phyloP scores from a whole-genome alignment of 768 basidiomycete genomes.

The Kockovaella imperatae region DNA sequence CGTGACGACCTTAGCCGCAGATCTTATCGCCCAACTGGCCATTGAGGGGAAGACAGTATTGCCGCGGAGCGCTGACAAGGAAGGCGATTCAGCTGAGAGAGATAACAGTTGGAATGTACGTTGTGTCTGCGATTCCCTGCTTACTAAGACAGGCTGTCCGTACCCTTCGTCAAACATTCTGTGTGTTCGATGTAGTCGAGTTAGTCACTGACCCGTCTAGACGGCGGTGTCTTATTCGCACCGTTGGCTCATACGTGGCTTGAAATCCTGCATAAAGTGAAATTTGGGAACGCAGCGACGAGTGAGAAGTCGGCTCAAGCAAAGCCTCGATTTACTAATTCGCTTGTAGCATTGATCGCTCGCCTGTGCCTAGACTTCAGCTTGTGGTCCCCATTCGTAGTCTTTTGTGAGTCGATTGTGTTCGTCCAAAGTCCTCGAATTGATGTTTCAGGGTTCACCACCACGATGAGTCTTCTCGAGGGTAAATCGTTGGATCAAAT shows the following conservation, averaged over 20 bases:
- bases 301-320: conserved; percentile 18
- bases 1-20: conserved; percentile 29
- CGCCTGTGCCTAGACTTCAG: conserved; percentile 26
- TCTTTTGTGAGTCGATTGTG: conserved; percentile 9
- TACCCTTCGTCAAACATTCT: conserved; percentile 33
- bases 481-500: conserved; percentile 31
- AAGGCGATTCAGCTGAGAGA: conserved; percentile 2
- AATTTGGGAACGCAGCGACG: conserved; percentile 16
- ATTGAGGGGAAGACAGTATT: conserved; percentile 36
- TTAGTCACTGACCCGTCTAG: conserved; percentile 6
- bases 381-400: conserved; percentile 40
- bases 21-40: conserved; percentile 35
- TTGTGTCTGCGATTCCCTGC: background rate
- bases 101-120: background rate
- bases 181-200: conserved; percentile 7
- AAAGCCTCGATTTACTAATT: background rate
- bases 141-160: conserved; percentile 15
- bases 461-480: conserved; percentile 29
- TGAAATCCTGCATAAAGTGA: conserved; percentile 21
- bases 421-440: conserved; percentile 8
- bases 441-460: background rate
- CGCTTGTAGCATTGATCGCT: conserved; percentile 16
- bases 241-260: conserved; percentile 41
- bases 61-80: conserved; percentile 1
- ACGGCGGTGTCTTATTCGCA: conserved; percentile 39